phyloP scores from a whole-genome alignment of 129 eudicot species.

The Lactuca saligna region DNA sequence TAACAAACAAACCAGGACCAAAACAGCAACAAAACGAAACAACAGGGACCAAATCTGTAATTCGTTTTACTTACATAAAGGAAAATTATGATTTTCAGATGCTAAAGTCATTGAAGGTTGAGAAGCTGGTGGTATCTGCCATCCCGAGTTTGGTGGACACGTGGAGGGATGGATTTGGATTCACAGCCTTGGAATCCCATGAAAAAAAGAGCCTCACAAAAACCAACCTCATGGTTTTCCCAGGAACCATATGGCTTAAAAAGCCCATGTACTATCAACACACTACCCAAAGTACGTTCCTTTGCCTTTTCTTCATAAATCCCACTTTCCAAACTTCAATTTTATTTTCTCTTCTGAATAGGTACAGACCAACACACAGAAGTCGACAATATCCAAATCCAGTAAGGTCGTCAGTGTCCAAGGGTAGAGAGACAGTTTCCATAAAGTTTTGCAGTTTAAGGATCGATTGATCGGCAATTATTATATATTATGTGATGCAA shows the following conservation, averaged over 20 bases:
- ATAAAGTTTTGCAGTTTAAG: constrained; percentile 38
- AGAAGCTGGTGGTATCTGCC: constrained; percentile 85
- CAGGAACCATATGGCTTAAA: constrained; percentile 88
- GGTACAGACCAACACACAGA: constrained; percentile 1
- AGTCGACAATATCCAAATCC: not conserved
- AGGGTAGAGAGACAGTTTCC: not conserved
- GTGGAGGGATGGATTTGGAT: constrained; percentile 91
- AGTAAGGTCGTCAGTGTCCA: not conserved
- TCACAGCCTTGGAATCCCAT: constrained; percentile 62
- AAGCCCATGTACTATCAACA: constrained; percentile 44
- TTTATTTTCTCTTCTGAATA: constrained; percentile 5
- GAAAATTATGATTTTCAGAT: constrained; percentile 38
- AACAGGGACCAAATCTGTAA: not conserved
- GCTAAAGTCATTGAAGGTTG: constrained; percentile 77
- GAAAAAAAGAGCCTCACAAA: constrained; percentile 61
- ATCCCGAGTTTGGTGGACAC: constrained; percentile 80
- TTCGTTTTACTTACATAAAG: too few relatives aligned
- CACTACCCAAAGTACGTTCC: constrained; percentile 12
- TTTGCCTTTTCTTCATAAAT: constrained; percentile 13
- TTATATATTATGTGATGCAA: constrained; percentile 10
- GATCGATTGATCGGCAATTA: not conserved
- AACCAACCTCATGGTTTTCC: constrained; percentile 88
- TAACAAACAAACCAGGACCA: too few relatives aligned
- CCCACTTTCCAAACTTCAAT: constrained; percentile 4
- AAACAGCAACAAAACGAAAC: too few relatives aligned